Evolutionary conservation across 139 green algal species (phyloP).

Genomic region (Chlamydomonas incerta): DNA sequence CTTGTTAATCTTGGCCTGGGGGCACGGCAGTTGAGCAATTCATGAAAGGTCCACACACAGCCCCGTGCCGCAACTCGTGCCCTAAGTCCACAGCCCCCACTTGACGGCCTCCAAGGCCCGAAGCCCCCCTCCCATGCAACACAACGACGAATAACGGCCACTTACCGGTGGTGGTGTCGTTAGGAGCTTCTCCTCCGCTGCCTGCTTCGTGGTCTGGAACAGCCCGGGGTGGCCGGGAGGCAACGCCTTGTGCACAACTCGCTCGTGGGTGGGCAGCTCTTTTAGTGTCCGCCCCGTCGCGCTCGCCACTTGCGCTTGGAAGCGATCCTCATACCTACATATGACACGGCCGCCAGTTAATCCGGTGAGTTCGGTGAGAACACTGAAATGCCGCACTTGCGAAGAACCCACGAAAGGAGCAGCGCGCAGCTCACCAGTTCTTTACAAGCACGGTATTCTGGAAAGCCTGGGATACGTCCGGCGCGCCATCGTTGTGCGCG

Average conservation of each 20-base stretch:
- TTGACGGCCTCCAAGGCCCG: too few relatives aligned
- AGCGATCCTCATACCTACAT: conserved; percentile 19
- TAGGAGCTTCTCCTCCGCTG: not conserved
- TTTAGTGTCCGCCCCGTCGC: not conserved
- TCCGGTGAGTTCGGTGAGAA: too few relatives aligned
- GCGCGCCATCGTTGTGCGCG: conserved; percentile 10
- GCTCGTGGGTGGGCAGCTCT: conserved; percentile 14
- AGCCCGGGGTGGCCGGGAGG: conserved; percentile 5
- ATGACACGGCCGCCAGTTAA: too few relatives aligned
- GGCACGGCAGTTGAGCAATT: not conserved
- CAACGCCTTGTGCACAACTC: conserved; percentile 9
- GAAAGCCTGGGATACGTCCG: conserved; percentile 22
- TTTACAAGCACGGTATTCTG: conserved; percentile 16
- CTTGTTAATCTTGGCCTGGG: conserved; percentile 12
- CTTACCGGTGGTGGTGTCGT: not conserved
- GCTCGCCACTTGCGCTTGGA: not conserved
- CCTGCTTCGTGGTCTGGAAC: conserved; percentile 20
- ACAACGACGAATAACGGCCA: too few relatives aligned
- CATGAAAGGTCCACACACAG: too few relatives aligned
- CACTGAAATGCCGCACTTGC: too few relatives aligned
- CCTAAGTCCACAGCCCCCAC: too few relatives aligned
- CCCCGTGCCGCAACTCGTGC: too few relatives aligned
- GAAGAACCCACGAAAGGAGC: too few relatives aligned
- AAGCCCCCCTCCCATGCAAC: too few relatives aligned
- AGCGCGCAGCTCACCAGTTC: not conserved